phyloP scores from a whole-genome alignment of 2,329 filamentous ascomycete genomes.

The Myriosclerotinia curreyana region DNA sequence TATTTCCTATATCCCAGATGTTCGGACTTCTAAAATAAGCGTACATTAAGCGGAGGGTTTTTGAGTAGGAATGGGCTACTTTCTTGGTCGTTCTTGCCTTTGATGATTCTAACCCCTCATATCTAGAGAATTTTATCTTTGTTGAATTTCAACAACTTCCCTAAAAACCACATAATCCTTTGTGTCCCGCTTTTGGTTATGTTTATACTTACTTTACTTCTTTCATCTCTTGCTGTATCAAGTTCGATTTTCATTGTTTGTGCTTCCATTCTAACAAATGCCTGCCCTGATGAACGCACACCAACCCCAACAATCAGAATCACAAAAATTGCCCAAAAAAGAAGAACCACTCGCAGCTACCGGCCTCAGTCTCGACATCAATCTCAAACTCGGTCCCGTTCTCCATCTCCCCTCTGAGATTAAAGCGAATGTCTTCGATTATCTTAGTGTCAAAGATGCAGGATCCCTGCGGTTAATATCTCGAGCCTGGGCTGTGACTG shows the following conservation, averaged over 20 bases:
- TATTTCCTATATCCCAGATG: neutral
- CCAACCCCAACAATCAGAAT: neutral
- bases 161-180: neutral
- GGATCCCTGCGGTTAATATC: slow-evolving; percentile 12
- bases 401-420: slow-evolving; percentile 8
- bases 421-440: slow-evolving; percentile 11
- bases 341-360: neutral
- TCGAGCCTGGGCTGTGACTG: slow-evolving; percentile 15
- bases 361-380: neutral
- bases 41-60: neutral
- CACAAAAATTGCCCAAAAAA: neutral
- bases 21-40: neutral
- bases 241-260: slow-evolving; percentile 5
- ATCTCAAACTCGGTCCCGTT: no score
- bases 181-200: neutral
- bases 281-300: slow-evolving; percentile 1
- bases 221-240: slow-evolving; percentile 5
- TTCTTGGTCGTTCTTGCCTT: neutral
- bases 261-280: slow-evolving; percentile 10
- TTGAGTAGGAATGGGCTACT: neutral
- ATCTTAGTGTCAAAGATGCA: slow-evolving; percentile 9
- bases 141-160: neutral
- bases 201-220: neutral
- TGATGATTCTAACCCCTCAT: neutral
- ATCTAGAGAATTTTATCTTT: neutral